Conservation (phyloP, 2,329 filamentous ascomycete genomes). For the Fusarium aywerte region DNA sequence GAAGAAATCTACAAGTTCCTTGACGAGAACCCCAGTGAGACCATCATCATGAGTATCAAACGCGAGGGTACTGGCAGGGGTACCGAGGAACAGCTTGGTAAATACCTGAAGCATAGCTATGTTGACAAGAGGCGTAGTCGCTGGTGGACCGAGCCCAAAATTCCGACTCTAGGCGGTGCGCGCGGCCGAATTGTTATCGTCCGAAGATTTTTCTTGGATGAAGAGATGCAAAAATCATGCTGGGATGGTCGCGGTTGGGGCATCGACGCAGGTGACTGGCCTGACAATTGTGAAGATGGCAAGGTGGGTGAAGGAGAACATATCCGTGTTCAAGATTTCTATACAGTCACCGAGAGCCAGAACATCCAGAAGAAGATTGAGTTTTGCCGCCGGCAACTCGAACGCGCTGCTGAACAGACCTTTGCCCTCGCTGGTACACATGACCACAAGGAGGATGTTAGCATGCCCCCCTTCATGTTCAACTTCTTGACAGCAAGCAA, state of each 20-base stretch:
- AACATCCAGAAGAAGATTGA: conserved; percentile 85
- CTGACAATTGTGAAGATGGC: conserved; percentile 86
- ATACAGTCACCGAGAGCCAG: conserved; percentile 80
- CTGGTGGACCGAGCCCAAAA: conserved; percentile 82
- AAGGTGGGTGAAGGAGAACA: conserved; percentile 70
- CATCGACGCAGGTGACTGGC: conserved; percentile 76
- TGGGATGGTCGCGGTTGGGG: conserved; percentile 65
- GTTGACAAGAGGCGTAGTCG: conserved; percentile 63
- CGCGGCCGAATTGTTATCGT: conserved; percentile 87
- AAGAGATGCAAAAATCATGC: conserved; percentile 59
- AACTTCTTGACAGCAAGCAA: conserved; percentile 94
- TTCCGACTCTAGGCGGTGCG: conserved; percentile 81
- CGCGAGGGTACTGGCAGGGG: conserved; percentile 86
- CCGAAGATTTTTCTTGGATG: conserved; percentile 78
- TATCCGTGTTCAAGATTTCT: conserved; percentile 94
- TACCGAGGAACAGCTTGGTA: conserved; percentile 81
- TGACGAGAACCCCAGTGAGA: conserved; percentile 80
- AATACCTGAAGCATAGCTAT: conserved; percentile 79
- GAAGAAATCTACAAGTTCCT: conserved; percentile 79
- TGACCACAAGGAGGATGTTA: conserved; percentile 45
- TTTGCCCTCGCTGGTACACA: conserved; percentile 57
- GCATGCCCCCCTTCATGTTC: conserved; percentile 75
- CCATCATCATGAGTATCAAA: conserved; percentile 87
- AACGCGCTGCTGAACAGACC: conserved; percentile 69
- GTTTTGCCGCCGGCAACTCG: conserved; percentile 78